Evolutionary conservation across 345 rosid genomes (phyloP), one percentile per base, ranked within the genome.

Genomic region (Gossypium arboreum): DNA sequence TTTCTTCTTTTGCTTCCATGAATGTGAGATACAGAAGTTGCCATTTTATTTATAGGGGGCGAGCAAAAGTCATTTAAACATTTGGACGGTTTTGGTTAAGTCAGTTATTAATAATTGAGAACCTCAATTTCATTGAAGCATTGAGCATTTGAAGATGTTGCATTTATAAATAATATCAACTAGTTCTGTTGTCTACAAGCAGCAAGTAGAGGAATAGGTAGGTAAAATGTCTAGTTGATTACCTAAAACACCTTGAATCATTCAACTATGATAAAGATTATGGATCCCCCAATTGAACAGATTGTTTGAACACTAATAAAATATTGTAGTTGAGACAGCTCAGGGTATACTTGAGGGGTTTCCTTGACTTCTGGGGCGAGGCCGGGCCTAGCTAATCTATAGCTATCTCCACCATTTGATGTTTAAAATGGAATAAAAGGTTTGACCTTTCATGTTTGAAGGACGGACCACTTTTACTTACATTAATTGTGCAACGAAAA

Each of bases 301-400:
- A 54, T 73, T 73, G 57, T 17, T 73, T 73, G 0, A 78, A 73
- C 59, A 27, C 43, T 54, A 63, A 24, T 54, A 77, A 24, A 71
- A 60, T 45, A 24, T 29, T 6, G 22, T 58, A 34, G 50, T 55
- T 47, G n/a, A 6, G n/a, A 59, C 50, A 72, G 45, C 57, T 44
- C 66, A 62, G 12, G 51, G 12, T 34, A 34, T 34, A 34, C 41
- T 34, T 44, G 51, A 7, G 20, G 43, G n/a, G 73, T 39, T 60
- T 29, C 9, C 24, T 41, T 18, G 61, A 68, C 29, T 18, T 11
- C 39, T 71, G 7, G 41, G 41, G 41, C 41, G 41, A 34, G 72
- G 48, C 34, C 67, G 79, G 80, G 57, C 76, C 61, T 60, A 10
- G 60, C 60, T 71, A 29, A 1, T 34, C 41, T 34, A 34, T 5